Base-by-base conservation (phyloP, 345 rosid genomes). In the Combretum micranthum region DNA sequence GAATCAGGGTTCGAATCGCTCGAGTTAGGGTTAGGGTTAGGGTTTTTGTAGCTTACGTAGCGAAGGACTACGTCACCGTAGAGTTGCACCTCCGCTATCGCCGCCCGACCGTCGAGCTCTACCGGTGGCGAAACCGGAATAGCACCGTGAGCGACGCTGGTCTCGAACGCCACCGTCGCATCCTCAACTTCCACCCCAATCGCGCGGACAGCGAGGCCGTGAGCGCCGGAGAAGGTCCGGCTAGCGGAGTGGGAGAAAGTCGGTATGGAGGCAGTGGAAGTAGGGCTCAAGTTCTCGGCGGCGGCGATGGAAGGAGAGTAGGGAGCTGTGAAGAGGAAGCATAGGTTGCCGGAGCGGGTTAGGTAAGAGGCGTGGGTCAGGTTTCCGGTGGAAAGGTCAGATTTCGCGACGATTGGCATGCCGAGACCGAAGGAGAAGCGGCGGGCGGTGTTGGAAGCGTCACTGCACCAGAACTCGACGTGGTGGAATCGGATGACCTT, bases 341-440 rank as follows among this genome's bases (percentile, higher is more conserved):
- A 59, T 22, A 91, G 83, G 63, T 84, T 80, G 45, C 95, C 95
- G 56, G 98, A 91, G 67, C 88, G 85, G 32, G 78, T 73, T 49
- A 88, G 85, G 65, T 88, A 88, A 15, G 96, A 91, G 11, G 96
- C 95, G 55, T 92, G 98, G 26, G 78, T 73, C 45, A 53, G 50
- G 74, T 91, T 91, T 0, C 96, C 98, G 32, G 98, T 88, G 71
- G 96, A 91, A 44, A 91, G 89, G 59, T 92, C 98, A 9, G 98
- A 92, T 67, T 88, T 92, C 19, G 87, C 90, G 55, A 79, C 54
- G 62, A 92, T 43, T 3, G 77, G 79, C 98, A 88, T 88, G 26
- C 96, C 98, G 25, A 92, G 87, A 3, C 90, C 98, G 95, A 95
- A 91, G 0, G 95, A 81, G 80, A 91, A 91, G 42, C 96, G 93